Evolutionary conservation across 306 rosid genomes (phyloP), one percentile per base, ranked within the genome.

Genomic region (Cicer chorassanicum): DNA sequence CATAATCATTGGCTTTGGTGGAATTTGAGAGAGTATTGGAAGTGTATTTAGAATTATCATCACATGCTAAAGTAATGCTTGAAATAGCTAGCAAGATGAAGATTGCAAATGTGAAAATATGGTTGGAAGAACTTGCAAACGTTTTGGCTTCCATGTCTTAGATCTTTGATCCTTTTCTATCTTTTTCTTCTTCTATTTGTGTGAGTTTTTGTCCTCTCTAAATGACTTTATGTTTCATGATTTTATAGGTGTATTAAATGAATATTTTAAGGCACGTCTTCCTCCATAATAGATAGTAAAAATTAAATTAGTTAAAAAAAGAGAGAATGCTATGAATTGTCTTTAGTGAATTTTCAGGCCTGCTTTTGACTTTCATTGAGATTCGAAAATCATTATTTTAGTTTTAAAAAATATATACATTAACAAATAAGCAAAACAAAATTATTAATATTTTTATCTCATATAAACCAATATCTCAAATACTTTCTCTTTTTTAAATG

Each of bases 191-290:
- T 40, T 51, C 24, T 56, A 12, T 1, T 1, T 34, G 8, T 45
- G 19, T 16, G 43, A 16, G 51, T 69, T 61, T 49, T 39, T 56
- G 59, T 69, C 11, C 2, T 60, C 6, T 61, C 19, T 29, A 50
- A 19, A 68, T 53, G 65, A 46, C 7, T 12, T 57, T 59, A 13
- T 15, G 29, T 11, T 50, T 41, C 60, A 13, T 9, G 10, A 62
- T 83, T 69, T 83, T 83, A 83, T 83, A 74, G 73, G 64, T 57
- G 16, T 7, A 14, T 9, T 60, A 7, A 4, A 42, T 29, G 65
- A 61, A 53, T 61, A 70, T 70, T 53, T 70, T 70, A 70, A 53
- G 75, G 53, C 36, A 19, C 53, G 14, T 65, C 53, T 65, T 42
- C 34, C 13, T 41, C n/a, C 14, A 41, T 65, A 40, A n/a, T 54